Percentiles rank a stretch among this genome's conserved stretches.
Conservation (phyloP, 495 filamentous ascomycete species). For the Penicillium turbatum region DNA sequence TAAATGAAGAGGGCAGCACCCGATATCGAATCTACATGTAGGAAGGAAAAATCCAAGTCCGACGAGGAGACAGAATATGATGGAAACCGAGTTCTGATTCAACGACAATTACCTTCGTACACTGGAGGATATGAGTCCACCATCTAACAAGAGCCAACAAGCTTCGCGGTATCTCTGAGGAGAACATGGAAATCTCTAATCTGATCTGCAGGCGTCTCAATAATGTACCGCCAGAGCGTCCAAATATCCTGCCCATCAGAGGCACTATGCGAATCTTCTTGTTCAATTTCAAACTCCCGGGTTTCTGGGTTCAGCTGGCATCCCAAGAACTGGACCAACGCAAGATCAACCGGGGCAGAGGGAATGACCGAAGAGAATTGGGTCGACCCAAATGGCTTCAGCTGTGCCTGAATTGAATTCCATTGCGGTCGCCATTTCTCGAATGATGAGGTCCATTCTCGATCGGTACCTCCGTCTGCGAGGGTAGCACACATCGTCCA, state of each 20-base stretch:
- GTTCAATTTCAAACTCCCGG: neutral
- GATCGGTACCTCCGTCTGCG: neutral
- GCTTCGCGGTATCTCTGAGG: neutral
- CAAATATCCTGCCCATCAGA: slow-evolving; percentile 1
- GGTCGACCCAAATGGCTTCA: neutral
- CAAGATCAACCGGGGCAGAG: neutral
- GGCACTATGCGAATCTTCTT: neutral
- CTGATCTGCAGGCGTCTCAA: neutral
- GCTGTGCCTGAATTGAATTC: neutral
- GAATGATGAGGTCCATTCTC: neutral
- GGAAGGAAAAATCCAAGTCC: too few species aligned
- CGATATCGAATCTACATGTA: too few species aligned
- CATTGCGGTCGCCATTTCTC: neutral
- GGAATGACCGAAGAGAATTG: neutral
- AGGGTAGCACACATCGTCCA: slow-evolving; percentile 6
- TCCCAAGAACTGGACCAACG: neutral
- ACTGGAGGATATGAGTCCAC: neutral
- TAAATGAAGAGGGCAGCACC: too few species aligned
- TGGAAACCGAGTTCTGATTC: too few species aligned
- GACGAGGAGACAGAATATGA: too few species aligned
- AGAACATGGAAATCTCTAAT: neutral
- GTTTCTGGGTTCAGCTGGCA: neutral
- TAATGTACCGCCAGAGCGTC: neutral
- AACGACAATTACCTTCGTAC: too few species aligned
- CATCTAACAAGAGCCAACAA: neutral